phyloP scores from a whole-genome alignment of 768 basidiomycete genomes.

The Neoboletus subvelutipes region DNA sequence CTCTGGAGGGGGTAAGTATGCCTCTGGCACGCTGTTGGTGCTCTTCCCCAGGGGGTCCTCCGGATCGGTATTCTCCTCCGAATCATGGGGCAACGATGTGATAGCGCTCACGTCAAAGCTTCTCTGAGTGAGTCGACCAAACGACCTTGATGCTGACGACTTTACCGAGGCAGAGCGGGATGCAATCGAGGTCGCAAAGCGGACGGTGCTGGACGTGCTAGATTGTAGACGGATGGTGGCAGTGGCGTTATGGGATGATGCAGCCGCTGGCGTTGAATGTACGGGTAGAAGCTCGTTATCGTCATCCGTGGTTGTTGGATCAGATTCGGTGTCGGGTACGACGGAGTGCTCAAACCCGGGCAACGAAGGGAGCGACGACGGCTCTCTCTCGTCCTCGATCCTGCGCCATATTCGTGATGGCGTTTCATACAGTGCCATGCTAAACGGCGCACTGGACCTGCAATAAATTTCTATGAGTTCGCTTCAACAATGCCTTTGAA shows the following conservation, averaged over 20 bases:
- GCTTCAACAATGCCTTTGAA: neutral
- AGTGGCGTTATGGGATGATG: slow-evolving; percentile 49
- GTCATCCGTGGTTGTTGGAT: slow-evolving; percentile 41
- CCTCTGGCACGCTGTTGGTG: slow-evolving; percentile 52
- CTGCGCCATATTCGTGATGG: slow-evolving; percentile 84
- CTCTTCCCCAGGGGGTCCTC: slow-evolving; percentile 42
- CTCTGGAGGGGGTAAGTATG: slow-evolving; percentile 50
- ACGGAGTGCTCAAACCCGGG: slow-evolving; percentile 68
- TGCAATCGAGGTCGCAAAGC: slow-evolving; percentile 54
- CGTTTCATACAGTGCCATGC: slow-evolving; percentile 65
- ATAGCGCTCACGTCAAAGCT: slow-evolving; percentile 65
- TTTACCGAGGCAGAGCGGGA: slow-evolving; percentile 40
- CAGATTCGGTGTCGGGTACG: slow-evolving; percentile 36
- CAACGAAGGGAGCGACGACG: slow-evolving; percentile 80
- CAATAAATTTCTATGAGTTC: neutral
- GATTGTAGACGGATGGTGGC: slow-evolving; percentile 51
- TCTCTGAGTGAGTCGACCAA: slow-evolving; percentile 35
- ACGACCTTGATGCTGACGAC: slow-evolving; percentile 36
- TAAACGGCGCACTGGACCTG: neutral
- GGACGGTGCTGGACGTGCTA: slow-evolving; percentile 47
- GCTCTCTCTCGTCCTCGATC: slow-evolving; percentile 74
- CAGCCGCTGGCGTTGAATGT: slow-evolving; percentile 64
- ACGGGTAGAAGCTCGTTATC: slow-evolving; percentile 50
- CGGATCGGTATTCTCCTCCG: slow-evolving; percentile 36
- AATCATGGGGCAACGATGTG: slow-evolving; percentile 46